Percentiles rank a stretch among this genome's conserved stretches.
Conservation (phyloP, 768 basidiomycete genomes). For the Strobilomyces confusus region DNA sequence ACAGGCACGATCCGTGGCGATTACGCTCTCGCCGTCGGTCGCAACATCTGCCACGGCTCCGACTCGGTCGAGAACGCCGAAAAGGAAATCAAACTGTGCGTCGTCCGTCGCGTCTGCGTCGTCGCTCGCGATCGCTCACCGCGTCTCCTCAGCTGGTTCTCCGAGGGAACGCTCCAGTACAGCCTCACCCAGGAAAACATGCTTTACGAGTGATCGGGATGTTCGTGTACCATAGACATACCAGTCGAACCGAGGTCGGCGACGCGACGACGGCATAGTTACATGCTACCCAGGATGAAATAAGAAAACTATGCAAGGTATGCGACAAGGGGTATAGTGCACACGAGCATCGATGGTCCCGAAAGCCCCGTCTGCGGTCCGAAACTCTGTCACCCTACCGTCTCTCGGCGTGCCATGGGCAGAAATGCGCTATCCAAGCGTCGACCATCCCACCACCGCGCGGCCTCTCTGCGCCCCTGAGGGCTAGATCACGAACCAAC, state of each 20-base stretch:
- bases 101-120: slow-evolving; percentile 6
- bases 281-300: not conserved
- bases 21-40: slow-evolving; percentile 89
- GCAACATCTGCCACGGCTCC: slow-evolving; percentile 92
- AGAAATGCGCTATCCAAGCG: slow-evolving; percentile 8
- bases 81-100: slow-evolving; percentile 92
- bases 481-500: slow-evolving; percentile 3
- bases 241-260: not conserved
- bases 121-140: slow-evolving; percentile 6
- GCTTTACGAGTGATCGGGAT: slow-evolving; percentile 67
- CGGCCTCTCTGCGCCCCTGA: not conserved
- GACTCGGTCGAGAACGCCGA: slow-evolving; percentile 86
- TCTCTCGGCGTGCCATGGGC: slow-evolving; percentile 30
- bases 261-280: not conserved
- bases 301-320: slow-evolving; percentile 19
- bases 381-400: slow-evolving; percentile 6
- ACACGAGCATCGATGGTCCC: slow-evolving; percentile 3
- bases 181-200: slow-evolving; percentile 57
- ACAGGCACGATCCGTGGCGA: slow-evolving; percentile 94
- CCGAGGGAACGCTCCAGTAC: slow-evolving; percentile 77
- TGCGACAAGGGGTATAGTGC: slow-evolving; percentile 24
- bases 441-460: slow-evolving; percentile 4
- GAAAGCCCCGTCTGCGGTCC: slow-evolving; percentile 2
- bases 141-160: slow-evolving; percentile 71
- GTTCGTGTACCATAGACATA: slow-evolving; percentile 21